Conservation (phyloP, 306 rosid species). For the Canavalia ensiformis region DNA sequence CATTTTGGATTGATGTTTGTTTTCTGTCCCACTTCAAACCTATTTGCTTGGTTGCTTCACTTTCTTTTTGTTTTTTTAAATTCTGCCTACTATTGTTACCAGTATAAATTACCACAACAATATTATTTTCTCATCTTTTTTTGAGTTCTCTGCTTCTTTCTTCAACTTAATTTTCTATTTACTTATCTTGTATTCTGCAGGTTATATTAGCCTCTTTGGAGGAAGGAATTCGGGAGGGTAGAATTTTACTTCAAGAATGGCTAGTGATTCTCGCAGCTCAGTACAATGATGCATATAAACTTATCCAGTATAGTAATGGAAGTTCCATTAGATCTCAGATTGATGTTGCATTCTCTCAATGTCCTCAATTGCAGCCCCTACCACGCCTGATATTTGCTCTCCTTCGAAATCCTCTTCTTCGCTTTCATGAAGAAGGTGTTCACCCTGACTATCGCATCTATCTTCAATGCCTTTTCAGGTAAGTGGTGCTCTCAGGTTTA, state of each 20-base stretch:
- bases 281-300: conserved; percentile 82
- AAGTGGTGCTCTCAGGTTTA: conserved; percentile 42
- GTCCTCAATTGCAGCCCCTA: conserved; percentile 88
- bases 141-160: conserved; percentile 36
- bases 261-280: conserved; percentile 96
- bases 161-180: conserved; percentile 25
- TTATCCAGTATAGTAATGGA: conserved; percentile 72
- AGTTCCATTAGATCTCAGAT: conserved; percentile 75
- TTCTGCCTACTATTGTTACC: conserved; percentile 23
- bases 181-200: conserved; percentile 53
- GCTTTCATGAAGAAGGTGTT: conserved; percentile 94
- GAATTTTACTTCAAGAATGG: conserved; percentile 96
- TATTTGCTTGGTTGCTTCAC: conserved; percentile 6
- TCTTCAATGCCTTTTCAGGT: conserved; percentile 97
- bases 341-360: conserved; percentile 89
- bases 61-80: conserved; percentile 6
- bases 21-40: conserved; percentile 10
- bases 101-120: conserved; percentile 26
- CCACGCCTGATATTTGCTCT: conserved; percentile 92
- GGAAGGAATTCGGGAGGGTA: conserved; percentile 98
- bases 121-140: conserved; percentile 10
- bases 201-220: conserved; percentile 92
- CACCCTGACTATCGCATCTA: conserved; percentile 96
- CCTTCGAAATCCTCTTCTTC: conserved; percentile 93
- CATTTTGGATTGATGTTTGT: conserved; percentile 23